A percentile compares a stretch with the other conserved stretches of the same genome.
Conservation (phyloP, 495 filamentous ascomycete species). For the Penicillium dipodomyicola region DNA sequence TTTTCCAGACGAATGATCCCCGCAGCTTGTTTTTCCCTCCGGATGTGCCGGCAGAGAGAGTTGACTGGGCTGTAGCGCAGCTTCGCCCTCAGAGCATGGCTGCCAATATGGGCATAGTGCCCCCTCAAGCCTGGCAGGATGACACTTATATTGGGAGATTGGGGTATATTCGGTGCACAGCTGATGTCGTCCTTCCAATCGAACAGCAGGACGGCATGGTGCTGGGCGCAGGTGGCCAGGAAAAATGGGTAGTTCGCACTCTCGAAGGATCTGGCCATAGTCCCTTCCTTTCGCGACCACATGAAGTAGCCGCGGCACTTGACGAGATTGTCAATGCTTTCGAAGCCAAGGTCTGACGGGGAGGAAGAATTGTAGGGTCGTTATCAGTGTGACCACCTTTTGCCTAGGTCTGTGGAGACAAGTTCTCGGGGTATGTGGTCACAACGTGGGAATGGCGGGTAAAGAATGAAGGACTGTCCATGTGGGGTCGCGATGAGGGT, state of each 20-base stretch:
- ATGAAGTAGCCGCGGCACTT: conserved; percentile 10
- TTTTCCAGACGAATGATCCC: conserved; percentile 12
- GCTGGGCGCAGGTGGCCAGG: conserved; percentile 9
- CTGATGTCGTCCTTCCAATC: conserved; percentile 6
- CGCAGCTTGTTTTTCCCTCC: conserved; percentile 10
- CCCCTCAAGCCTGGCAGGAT: conserved; percentile 17
- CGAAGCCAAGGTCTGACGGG: conserved; percentile 7
- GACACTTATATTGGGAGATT: conserved; percentile 7
- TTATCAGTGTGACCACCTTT: no score
- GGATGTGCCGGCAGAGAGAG: conserved; percentile 6
- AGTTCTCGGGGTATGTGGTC: no score
- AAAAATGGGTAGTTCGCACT: conserved; percentile 15
- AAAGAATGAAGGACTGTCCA: no score
- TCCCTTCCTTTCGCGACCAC: conserved; percentile 16
- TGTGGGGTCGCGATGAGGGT: no score
- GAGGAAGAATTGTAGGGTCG: no score
- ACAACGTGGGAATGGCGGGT: no score
- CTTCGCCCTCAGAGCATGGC: conserved; percentile 19
- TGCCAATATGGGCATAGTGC: conserved; percentile 13
- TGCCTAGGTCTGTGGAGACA: no score
- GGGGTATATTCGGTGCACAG: conserved; percentile 16
- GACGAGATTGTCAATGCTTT: conserved; percentile 16
- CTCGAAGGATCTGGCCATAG: conserved; percentile 17
- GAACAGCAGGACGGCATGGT: conserved; percentile 14
- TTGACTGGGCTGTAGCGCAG: conserved; percentile 14